Evolutionary conservation across 805 yeast species (phyloP), one percentile per base, ranked within the genome.

Genomic region (Kodamaea kaohsiungensis): DNA sequence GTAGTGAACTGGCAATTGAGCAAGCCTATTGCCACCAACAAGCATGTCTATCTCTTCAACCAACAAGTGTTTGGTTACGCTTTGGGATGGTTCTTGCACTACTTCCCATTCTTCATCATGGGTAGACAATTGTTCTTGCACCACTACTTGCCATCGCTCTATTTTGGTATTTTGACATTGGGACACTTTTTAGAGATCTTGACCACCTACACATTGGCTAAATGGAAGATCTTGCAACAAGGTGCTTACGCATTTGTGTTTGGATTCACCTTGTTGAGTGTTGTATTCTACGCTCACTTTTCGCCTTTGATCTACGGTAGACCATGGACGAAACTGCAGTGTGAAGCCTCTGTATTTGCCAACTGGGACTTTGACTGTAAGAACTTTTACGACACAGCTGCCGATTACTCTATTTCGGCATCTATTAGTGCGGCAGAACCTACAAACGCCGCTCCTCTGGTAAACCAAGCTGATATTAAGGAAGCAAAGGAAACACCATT

Each of bases 301-400:
- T 79, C 89, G 1, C 88, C 98, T 37, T 71, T 95, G 65, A 81
- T 87, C 48, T 89, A 89, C 66, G 99, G 89, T 47, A 66, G 81
- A 10, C 81, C 83, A 52, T 93, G 98, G 98, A 88, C 96, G 47
- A 79, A 79, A 63, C 69, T 66, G 27, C 70, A 79, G 56, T 95
- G 99, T 73, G 72, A 76, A 55, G 73, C 78, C 45, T 76, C 92
- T 46, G 83, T 84, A 72, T 69, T 83, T 61, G 59, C 88, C 33
- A 77, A 82, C 40, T 95, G 98, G 99, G 99, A 95, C 78, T 95
- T 85, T 67, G 88, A 87, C 65, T 95, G 99, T 75, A 76, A 73
- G 56, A 61, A 77, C 12, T 91, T 82, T 68, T 76, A 75, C 43
- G 69, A 63, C 4, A 61, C 49, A n/a, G 52, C 62, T 15, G 60